Evolutionary conservation across 2,329 filamentous ascomycete species (phyloP).

Genomic region (Simplicillium aogashimaense): DNA sequence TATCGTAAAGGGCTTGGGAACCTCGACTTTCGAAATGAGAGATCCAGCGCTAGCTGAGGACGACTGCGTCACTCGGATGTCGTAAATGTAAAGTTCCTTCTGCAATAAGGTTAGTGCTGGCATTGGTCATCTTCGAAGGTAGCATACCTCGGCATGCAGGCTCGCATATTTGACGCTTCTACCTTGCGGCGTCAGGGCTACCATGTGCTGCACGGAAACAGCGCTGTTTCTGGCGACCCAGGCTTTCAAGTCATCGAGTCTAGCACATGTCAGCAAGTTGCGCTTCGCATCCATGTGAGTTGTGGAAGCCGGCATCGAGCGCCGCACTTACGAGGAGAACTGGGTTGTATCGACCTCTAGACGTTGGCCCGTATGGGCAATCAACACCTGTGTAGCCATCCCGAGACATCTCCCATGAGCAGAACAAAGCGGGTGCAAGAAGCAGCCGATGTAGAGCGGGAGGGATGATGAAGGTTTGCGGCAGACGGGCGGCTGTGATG

Average conservation of each 20-base stretch:
- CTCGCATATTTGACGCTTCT: conserved; percentile 76
- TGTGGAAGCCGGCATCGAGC: neutral
- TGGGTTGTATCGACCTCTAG: conserved; percentile 67
- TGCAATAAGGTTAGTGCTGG: conserved; percentile 21
- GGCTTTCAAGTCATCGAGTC: conserved; percentile 73
- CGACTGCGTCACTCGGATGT: conserved; percentile 61
- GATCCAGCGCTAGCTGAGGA: conserved; percentile 32
- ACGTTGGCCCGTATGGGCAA: conserved; percentile 87
- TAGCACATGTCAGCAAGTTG: conserved; percentile 19
- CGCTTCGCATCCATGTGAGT: neutral
- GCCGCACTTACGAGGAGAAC: conserved; percentile 55
- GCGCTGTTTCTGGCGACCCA: conserved; percentile 69
- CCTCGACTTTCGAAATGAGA: conserved; percentile 36
- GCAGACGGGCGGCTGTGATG: neutral
- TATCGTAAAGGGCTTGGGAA: conserved; percentile 44
- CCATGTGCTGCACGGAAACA: conserved; percentile 70
- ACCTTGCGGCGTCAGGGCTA: conserved; percentile 76
- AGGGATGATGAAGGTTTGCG: too few species aligned
- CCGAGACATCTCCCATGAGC: conserved; percentile 39
- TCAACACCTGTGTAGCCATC: conserved; percentile 85
- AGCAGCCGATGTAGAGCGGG: too few species aligned
- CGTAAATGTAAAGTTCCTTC: conserved; percentile 88
- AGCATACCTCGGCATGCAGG: conserved; percentile 65
- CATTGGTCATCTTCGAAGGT: conserved; percentile 2
- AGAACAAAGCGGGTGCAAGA: too few species aligned